These are phyloP conservation scores for Apostasia ramifera DNA, from an alignment of 106 monocot genomes.

Conservation along the genomic window DNA sequence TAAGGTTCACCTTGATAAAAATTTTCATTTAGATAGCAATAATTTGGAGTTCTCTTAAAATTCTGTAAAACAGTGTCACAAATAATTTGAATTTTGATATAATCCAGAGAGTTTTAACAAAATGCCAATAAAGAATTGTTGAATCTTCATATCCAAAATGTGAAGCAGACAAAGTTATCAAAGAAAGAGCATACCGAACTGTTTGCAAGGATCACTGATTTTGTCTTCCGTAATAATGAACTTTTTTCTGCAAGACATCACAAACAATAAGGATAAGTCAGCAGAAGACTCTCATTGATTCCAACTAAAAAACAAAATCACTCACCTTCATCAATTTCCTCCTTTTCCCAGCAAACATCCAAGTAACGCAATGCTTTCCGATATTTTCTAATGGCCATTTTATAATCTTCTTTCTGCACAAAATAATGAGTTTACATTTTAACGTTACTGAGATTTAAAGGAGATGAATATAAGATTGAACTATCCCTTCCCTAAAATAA, in stretches of 20 bases:
- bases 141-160: no score
- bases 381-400: slow-evolving; percentile 51
- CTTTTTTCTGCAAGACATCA: slow-evolving; percentile 31
- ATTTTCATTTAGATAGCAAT: no score
- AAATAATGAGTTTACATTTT: not conserved
- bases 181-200: slow-evolving; percentile 37
- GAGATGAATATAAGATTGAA: no score
- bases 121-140: no score
- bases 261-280: not conserved
- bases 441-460: not conserved
- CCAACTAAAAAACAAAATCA: not conserved
- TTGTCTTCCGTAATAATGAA: slow-evolving; percentile 32
- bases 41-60: no score
- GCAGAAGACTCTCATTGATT: not conserved
- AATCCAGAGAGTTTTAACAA: no score
- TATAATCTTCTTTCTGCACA: slow-evolving; percentile 43
- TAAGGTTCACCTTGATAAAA: no score
- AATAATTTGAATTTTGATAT: no score
- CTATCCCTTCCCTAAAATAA: not conserved
- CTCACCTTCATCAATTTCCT: slow-evolving; percentile 55
- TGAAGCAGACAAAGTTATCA: not conserved
- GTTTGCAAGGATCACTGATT: slow-evolving; percentile 46
- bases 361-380: slow-evolving; percentile 46
- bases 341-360: slow-evolving; percentile 54
- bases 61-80: no score